Evolutionary conservation across 1,139 yeast species (phyloP), one percentile per base, ranked within the genome.

Genomic region (Taphrina betulina): DNA sequence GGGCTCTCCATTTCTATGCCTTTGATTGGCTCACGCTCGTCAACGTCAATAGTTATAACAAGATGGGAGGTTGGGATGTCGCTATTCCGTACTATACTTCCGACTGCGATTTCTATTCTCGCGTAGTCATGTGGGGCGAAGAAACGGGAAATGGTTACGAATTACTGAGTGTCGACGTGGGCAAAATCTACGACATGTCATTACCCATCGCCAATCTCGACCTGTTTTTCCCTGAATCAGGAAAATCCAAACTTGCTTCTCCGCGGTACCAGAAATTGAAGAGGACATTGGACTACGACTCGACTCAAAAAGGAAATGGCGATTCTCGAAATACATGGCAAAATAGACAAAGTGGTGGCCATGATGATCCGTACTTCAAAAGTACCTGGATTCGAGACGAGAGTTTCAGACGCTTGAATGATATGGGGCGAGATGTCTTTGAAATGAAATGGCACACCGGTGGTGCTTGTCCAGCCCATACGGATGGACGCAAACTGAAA

Each of bases 11-110:
- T 17, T 44, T 31, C 31, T 44, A 33, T 33, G 19, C 22, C 22
- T 44, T 33, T 17, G 50, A 44, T 20, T 44, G 50, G 50, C 50
- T 44, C 14, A 33, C 50, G 17, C 40, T 33, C n/a, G 40, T 44
- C 40, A 44, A 44, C 19, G 36, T 31, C 16, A 44, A 33, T 14
- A 20, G 40, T 3, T 22, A 16, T 10, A 33, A 44, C 20, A 19
- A 23, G 20, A 31, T 44, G 37, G 50, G 50, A 2, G 50, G 40
- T n/a, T 44, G 50, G 50, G 50, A 44, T 22, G 19, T 40, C 20
- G 22, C 40, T 3, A 44, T 44, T 3, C 50, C 50, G n/a, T 44
- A 44, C 31, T 44, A 44, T 20, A 44, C 50, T 28, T 31, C 34
- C 19, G 50, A 44, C 17, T 44, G 50, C 29, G 50, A 44, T 23